Conservation (phyloP, 108 stramenopile genomes). For the Schizochytrium sp. region DNA sequence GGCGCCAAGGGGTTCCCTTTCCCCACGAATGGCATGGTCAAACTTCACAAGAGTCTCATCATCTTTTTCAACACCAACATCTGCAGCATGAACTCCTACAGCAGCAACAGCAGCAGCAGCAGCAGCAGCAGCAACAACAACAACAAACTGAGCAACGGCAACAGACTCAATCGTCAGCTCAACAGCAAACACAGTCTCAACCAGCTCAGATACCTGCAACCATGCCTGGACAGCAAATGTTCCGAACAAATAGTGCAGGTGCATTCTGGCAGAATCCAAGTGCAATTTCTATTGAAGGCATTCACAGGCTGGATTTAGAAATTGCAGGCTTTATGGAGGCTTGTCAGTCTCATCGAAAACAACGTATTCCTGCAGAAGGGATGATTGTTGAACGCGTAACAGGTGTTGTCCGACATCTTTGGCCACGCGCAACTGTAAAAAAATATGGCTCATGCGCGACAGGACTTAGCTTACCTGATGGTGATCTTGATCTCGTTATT, state of each 20-base stretch:
- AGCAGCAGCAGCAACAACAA: background rate
- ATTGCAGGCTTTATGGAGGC: slow-evolving; percentile 32
- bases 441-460: slow-evolving; percentile 73
- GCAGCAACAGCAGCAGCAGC: background rate
- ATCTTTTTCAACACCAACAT: background rate
- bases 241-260: background rate
- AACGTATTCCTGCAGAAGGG: slow-evolving; percentile 16
- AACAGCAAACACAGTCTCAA: background rate
- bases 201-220: background rate
- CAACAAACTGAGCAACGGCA: background rate
- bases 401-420: slow-evolving; percentile 69
- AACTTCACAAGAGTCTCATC: background rate
- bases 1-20: slow-evolving; percentile 1
- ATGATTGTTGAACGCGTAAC: slow-evolving; percentile 16
- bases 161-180: background rate
- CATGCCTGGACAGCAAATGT: background rate
- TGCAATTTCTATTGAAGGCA: background rate
- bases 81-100: background rate
- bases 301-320: background rate
- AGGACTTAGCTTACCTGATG: slow-evolving; percentile 67
- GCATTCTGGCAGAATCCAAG: background rate
- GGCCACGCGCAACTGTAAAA: slow-evolving; percentile 75
- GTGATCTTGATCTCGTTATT: slow-evolving; percentile 76
- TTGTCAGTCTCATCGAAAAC: slow-evolving; percentile 12
- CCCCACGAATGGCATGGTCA: slow-evolving; percentile 57